Base-by-base conservation (phyloP, 1,284 basidiomycete genomes). In the Tremellales sp. region DNA sequence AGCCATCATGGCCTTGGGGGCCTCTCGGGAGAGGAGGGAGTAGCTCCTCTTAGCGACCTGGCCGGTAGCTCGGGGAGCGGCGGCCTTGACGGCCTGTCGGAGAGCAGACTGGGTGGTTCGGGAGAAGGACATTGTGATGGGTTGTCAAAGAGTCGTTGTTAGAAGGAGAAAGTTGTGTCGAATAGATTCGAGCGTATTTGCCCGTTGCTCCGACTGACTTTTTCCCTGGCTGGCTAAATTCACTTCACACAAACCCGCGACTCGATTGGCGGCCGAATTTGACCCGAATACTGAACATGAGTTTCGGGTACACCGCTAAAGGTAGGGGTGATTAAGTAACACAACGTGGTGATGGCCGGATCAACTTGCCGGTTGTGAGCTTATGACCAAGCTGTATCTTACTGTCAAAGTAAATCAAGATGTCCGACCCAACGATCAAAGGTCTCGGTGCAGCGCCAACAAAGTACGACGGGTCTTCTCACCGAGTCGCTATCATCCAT, bases 401-500 rank as follows among this genome's bases (percentile, higher is more conserved):
- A n/a, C n/a, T n/a, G n/a, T n/a, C 27, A 42, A n/a, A 36, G 37
- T 7, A 33, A 6, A 48, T 21, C 31, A 65, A 17, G 54, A 74
- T 70, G 70, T 63, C 71, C 29, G 72, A 74, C 67, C 62, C 68
- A 53, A 75, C 73, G 2, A 67, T 93, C 80, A 94, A 94, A 77
- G 88, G 89, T 44, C 81, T 85, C 51, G 77, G 79, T 8, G 78
- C 81, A 29, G 80, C 85, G 40, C 70, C 81, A 47, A 77, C 77
- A 36, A 75, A 80, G 40, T 81, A 83, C 76, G 87, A 94, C 64
- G 90, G 90, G 45, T 85, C 87, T 3, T 58, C 78, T 37, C 79
- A 92, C 54, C 84, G 90, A 51, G 76, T 94, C 53, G 87, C 87
- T 60, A 92, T 97, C 66, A 86, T 97, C 3, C 92, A 94, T 70